Percentiles rank a stretch among this genome's conserved stretches.
Evolutionary conservation across 192 early-diverging fungal species (phyloP).

Genomic region (Backusella parvicylindrica): DNA sequence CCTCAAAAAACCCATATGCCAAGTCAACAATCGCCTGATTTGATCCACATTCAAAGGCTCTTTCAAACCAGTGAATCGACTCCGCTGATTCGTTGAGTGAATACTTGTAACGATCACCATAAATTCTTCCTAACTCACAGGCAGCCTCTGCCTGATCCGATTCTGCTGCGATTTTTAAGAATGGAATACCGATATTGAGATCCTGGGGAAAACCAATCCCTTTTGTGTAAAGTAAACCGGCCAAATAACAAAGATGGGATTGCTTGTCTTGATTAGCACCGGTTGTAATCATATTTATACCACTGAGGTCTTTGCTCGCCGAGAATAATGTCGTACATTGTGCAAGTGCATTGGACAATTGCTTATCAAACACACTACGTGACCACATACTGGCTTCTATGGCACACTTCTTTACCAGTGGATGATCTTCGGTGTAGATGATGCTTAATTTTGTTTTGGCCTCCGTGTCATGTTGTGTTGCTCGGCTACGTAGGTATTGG

Average conservation of each 20-base stretch:
- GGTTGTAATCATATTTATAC: background rate
- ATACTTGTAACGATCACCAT: slow-evolving; percentile 31
- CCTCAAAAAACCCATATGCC: slow-evolving; percentile 31
- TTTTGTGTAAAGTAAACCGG: slow-evolving; percentile 21
- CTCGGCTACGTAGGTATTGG: slow-evolving; percentile 12
- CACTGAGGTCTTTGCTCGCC: background rate
- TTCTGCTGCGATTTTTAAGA: slow-evolving; percentile 12
- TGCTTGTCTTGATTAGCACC: background rate
- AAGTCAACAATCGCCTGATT: slow-evolving; percentile 26
- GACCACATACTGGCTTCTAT: slow-evolving; percentile 26
- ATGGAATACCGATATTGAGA: slow-evolving; percentile 7
- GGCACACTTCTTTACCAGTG: background rate
- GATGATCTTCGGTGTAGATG: slow-evolving; percentile 20
- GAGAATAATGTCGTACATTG: background rate
- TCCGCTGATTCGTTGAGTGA: background rate
- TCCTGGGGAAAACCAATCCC: slow-evolving; percentile 21
- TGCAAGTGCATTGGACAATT: slow-evolving; percentile 13
- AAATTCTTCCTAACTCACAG: slow-evolving; percentile 28
- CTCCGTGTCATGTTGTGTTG: slow-evolving; percentile 16
- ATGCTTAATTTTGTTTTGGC: slow-evolving; percentile 28
- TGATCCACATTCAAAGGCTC: slow-evolving; percentile 21
- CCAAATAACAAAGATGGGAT: slow-evolving; percentile 16
- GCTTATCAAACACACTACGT: slow-evolving; percentile 32
- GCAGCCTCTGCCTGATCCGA: slow-evolving; percentile 16
- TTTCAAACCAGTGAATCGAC: slow-evolving; percentile 23